phyloP scores from a whole-genome alignment of 163 green algal genomes.

The Volvox carteri region DNA sequence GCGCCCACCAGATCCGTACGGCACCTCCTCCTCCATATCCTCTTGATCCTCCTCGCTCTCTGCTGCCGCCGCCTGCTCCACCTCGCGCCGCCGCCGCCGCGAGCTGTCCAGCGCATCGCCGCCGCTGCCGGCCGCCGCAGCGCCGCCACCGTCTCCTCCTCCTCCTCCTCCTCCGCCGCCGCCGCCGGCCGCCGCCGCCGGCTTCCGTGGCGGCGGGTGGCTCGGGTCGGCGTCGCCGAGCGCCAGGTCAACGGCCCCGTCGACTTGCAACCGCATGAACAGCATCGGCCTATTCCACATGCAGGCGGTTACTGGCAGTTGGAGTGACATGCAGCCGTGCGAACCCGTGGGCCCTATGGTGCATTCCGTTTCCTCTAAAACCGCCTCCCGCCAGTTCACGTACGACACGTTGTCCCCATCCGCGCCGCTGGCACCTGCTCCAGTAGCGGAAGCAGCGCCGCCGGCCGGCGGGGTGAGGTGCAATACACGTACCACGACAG shows the following conservation, averaged over 20 bases:
- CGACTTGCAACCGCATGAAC: not conserved
- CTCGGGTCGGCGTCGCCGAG: not conserved
- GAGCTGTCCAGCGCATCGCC: not conserved
- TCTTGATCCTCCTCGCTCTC: not conserved
- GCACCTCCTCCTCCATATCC: not conserved
- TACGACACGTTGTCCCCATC: not conserved
- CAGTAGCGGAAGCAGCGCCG: no score
- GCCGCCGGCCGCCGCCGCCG: not conserved
- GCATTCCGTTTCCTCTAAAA: not conserved
- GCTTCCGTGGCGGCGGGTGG: not conserved
- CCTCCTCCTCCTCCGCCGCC: not conserved
- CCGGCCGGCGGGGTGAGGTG: not conserved
- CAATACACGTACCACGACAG: not conserved
- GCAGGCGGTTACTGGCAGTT: not conserved
- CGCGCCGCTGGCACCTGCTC: not conserved
- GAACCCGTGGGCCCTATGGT: constrained; percentile 29
- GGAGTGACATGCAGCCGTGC: constrained; percentile 36
- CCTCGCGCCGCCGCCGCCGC: not conserved
- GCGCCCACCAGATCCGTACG: not conserved
- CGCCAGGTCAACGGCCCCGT: constrained; percentile 7
- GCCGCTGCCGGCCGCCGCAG: not conserved
- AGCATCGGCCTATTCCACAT: constrained; percentile 29
- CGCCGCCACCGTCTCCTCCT: not conserved
- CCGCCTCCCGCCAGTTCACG: not conserved
- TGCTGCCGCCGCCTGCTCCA: not conserved